Base-by-base conservation (phyloP, 1,284 basidiomycete species). In the Marasmius sp. region DNA sequence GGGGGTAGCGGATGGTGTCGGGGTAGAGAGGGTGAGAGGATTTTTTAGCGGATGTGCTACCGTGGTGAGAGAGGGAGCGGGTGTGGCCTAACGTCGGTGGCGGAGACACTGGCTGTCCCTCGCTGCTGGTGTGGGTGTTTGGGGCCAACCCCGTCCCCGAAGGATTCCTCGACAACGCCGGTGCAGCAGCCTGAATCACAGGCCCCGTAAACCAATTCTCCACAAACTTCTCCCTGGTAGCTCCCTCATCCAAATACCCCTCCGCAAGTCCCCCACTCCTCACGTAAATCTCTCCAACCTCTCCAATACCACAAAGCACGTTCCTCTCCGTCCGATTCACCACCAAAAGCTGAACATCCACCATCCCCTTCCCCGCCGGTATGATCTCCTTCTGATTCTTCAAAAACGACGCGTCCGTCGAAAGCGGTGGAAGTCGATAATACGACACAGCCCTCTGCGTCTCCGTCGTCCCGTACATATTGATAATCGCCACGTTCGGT, bases 381-480 rank as follows among this genome's bases (percentile, higher is more conserved):
- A 99, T 98, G 74, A 98, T 92, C 71, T 99, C 97, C 79, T 99
- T 99, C 76, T 97, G 94, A 0, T 89, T 95, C 38, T 91, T 87
- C 49, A 99, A 84, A 84, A 98, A 99, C 3, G 94, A 95, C 5
- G 89, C 83, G 71, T 98, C 94, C 61, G 85, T 83, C 41, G 89
- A 86, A 22, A 98, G 86, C 56, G 92, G 86, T 1, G 97, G 96
- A 67, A 99, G 95, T 41, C 90, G 85, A 75, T 97, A 98, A 79
- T 99, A 99, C 43, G 95, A 98, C 11, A 99, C 97, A 0, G 97
- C 97, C 56, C 97, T 92, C 75, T 99, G 97, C 4, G 97, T 99
- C 78, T 99, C 97, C 27, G 97, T 99, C 9, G 97, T 99, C 27
- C 97, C 97, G 76, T 98, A 99, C 97, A 99, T 99, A 82, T 99